A percentile compares a stretch with the other conserved stretches of the same genome.
phyloP scores from a whole-genome alignment of 2,329 filamentous ascomycete species.

The Aureobasidium sp. region DNA sequence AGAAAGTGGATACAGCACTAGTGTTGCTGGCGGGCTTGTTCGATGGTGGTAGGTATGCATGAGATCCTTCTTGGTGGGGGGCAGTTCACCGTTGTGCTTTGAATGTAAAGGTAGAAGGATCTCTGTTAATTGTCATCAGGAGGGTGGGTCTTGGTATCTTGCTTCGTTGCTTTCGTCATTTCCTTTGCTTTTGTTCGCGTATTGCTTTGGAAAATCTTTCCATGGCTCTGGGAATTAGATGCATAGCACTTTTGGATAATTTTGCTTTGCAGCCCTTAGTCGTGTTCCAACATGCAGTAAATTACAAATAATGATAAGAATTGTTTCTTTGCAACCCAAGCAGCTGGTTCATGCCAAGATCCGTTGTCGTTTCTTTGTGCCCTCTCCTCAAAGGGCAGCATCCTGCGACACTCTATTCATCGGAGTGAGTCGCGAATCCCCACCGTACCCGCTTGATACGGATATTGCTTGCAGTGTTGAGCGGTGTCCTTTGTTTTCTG shows the following conservation, averaged over 20 bases:
- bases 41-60: background rate
- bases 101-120: background rate
- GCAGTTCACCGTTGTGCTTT: background rate
- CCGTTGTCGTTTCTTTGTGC: background rate
- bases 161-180: slow-evolving; percentile 1
- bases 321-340: background rate
- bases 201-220: background rate
- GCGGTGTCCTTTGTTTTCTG: too few relatives aligned
- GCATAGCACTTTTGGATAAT: slow-evolving; percentile 1
- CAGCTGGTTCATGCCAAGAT: background rate
- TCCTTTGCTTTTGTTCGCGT: background rate
- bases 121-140: slow-evolving; percentile 2
- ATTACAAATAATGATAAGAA: background rate
- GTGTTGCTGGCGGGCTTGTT: background rate
- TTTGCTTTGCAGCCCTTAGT: slow-evolving; percentile 8
- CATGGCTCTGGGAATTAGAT: slow-evolving; percentile 3
- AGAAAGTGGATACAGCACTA: background rate
- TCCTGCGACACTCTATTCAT: background rate
- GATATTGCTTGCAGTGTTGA: too few relatives aligned
- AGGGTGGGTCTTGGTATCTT: background rate
- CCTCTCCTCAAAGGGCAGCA: background rate
- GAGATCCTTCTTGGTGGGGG: background rate
- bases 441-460: background rate
- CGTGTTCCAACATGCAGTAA: background rate
- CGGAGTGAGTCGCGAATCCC: background rate